Evolutionary conservation across 139 green algal species (phyloP).

Genomic region (Chlorokybus atmophyticus): DNA sequence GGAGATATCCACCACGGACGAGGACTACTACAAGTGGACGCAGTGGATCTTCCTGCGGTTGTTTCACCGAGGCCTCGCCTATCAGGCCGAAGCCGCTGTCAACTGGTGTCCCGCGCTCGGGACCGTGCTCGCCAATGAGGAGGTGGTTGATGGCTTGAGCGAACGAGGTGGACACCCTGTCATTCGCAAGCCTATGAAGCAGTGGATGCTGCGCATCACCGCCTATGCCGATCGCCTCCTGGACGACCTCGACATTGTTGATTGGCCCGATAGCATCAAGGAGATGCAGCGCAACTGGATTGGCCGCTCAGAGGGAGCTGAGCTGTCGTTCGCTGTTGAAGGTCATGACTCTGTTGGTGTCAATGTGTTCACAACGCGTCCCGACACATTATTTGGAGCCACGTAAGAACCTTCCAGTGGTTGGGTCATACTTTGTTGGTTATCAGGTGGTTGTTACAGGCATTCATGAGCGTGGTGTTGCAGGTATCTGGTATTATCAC

Average conservation of each 20-base stretch:
- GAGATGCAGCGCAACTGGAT: conserved; percentile 99
- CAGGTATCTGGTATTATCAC: conserved; percentile 84
- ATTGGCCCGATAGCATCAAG: conserved; percentile 93
- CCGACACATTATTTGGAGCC: conserved; percentile 91
- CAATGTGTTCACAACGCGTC: conserved; percentile 43
- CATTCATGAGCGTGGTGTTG: too few relatives aligned
- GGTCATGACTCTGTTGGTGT: neutral
- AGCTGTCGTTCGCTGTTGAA: conserved; percentile 28
- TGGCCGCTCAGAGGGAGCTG: conserved; percentile 63
- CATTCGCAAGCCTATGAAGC: conserved; percentile 85
- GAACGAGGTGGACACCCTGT: conserved; percentile 86
- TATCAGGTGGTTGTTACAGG: too few relatives aligned
- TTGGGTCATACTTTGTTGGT: too few relatives aligned
- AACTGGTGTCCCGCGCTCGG: conserved; percentile 96
- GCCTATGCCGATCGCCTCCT: conserved; percentile 87
- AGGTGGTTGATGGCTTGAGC: conserved; percentile 68
- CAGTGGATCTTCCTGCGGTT: conserved; percentile 99
- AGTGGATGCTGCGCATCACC: conserved; percentile 97
- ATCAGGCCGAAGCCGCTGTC: conserved; percentile 88
- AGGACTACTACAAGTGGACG: conserved; percentile 85
- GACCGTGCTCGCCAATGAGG: conserved; percentile 95
- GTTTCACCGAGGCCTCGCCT: conserved; percentile 78
- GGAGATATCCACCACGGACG: conserved; percentile 80
- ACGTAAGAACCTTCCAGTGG: too few relatives aligned
- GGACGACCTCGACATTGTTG: conserved; percentile 73